These are phyloP conservation scores for Camellia oleifera DNA, from an alignment of 179 eudicot species.

Conservation along the genomic window DNA sequence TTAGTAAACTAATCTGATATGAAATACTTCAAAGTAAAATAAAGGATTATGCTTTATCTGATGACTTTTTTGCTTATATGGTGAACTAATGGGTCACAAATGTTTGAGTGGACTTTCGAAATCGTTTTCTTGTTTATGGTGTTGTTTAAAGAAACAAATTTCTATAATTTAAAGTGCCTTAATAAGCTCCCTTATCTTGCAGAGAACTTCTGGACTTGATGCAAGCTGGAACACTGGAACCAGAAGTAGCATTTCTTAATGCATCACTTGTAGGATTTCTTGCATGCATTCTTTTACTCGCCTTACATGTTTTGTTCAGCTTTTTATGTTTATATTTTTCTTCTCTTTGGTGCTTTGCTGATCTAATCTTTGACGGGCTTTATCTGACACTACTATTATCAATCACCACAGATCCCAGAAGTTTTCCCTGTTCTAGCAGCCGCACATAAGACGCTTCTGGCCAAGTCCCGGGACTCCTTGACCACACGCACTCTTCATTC, in stretches of 20 bases:
- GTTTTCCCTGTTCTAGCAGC: conserved; percentile 89
- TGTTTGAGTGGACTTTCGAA: neutral
- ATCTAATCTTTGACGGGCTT: neutral
- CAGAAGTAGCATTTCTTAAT: conserved; percentile 86
- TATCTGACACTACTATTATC: conserved; percentile 3
- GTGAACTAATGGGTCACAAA: neutral
- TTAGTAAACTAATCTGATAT: neutral
- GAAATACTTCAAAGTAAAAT: neutral
- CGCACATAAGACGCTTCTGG: conserved; percentile 79
- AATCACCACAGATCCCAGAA: conserved; percentile 66
- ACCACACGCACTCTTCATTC: conserved; percentile 85
- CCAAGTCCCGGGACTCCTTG: conserved; percentile 67
- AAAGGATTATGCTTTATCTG: neutral
- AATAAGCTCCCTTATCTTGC: conserved; percentile 21
- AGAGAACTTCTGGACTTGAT: conserved; percentile 84
- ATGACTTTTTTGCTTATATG: conserved; percentile 5
- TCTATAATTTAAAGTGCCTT: neutral
- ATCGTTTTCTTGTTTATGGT: neutral
- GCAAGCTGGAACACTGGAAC: conserved; percentile 86
- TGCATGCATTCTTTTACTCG: neutral
- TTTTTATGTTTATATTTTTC: neutral
- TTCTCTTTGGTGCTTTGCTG: neutral
- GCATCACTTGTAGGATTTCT: conserved; percentile 69
- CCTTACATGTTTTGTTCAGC: neutral
- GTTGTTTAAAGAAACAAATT: neutral